A percentile compares a stretch with the other conserved stretches of the same genome.
Conservation (phyloP, 164 flowering plant genomes). For the Vitis vinifera region ASM3070453v1 NC_081805.1:5009501-5010000, state of each 20-base stretch:
- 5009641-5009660: background rate
- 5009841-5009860: conserved; percentile 88
- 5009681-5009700: background rate
- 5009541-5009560: conserved; percentile 85
- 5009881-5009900: conserved; percentile 78
- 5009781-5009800: background rate
- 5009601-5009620: background rate
- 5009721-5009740: no score
- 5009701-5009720: no score
- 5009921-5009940: conserved; percentile 66
- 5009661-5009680: background rate
- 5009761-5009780: background rate
- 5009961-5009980: conserved; percentile 69
- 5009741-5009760: background rate
- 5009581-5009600: conserved; percentile 61
- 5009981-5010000: conserved; percentile 7
- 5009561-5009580: conserved; percentile 90
- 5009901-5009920: conserved; percentile 76
- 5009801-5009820: background rate
- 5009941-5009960: conserved; percentile 94
- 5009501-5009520: conserved; percentile 81
- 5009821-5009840: conserved; percentile 53
- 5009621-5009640: background rate
- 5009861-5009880: conserved; percentile 87
- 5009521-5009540: conserved; percentile 87